Base-by-base conservation (phyloP, 208 protist genomes). In the Trichomonas vaginalis region DNA sequence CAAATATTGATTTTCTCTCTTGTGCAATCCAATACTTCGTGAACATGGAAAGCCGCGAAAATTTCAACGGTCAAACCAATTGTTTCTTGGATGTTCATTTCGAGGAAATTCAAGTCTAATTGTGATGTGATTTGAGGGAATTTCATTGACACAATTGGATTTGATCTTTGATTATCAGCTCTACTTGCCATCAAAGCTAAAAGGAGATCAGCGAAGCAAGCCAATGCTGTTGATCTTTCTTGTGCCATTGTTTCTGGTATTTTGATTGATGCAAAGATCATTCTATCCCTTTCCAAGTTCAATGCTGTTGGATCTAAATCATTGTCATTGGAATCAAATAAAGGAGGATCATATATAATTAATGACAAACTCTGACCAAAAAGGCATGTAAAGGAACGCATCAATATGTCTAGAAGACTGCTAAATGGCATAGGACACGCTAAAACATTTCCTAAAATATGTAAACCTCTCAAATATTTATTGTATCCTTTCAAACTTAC, bases 221-320 rank as follows among this genome's bases (percentile, higher is more conserved):
- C 39, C 35, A 92, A 27, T 35, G 86, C 86, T 42, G 86, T 92
- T 14, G 86, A 92, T 39, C 35, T 27, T 15, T 92, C 86, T 9
- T 51, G 21, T 6, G 12, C 51, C 32, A 92, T 48, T 0, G 86
- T 32, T 39, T 42, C 27, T 39, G 45, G 86, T 6, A 92, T 92
- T 92, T 92, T 92, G 4, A 92, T 92, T 51, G 86, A 92, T 39
- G 86, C 86, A 92, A 51, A 92, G 15, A 92, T 92, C 86, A 92
- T 92, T 92, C 86, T 48, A 51, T 92, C 86, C 32, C 86, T 45
- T 92, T 92, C 86, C 42, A 92, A 32, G 37, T 92, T 92, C 12
- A 92, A 92, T 17, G 45, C 23, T 12, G 8, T 92, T 48, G 86
- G 86, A 70, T 70, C 56, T 70, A 70, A 70, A 51, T 92, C 86